A percentile compares a stretch with the other conserved stretches of the same genome.
Evolutionary conservation across 2,329 filamentous ascomycete species (phyloP).

Genomic region (Aspergillus jensenii): DNA sequence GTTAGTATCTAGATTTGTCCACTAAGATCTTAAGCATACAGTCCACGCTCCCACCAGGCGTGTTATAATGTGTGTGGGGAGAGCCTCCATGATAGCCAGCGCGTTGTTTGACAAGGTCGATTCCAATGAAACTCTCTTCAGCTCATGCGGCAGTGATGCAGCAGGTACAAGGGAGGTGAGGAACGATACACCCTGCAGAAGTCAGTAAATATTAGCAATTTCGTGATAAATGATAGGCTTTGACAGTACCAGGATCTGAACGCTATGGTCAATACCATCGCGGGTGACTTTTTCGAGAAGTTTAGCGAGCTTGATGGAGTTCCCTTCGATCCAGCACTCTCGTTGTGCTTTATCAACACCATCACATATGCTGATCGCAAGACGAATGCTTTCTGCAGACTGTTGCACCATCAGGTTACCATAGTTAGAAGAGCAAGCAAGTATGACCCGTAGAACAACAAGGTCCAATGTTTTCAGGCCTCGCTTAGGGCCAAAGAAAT

Average conservation of each 20-base stretch:
- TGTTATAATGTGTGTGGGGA: constrained; percentile 25
- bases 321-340: constrained; percentile 33
- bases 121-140: constrained; percentile 25
- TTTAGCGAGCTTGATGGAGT: constrained; percentile 36
- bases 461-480: constrained; percentile 43
- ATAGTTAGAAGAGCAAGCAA: constrained; percentile 40
- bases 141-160: constrained; percentile 24
- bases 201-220: neutral
- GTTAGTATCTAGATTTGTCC: constrained; percentile 14
- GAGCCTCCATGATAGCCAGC: constrained; percentile 15
- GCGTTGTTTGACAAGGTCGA: constrained; percentile 27
- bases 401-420: constrained; percentile 26
- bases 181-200: constrained; percentile 31
- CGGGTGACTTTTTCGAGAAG: constrained; percentile 38
- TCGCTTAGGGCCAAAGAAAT: constrained; percentile 41
- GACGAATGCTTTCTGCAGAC: constrained; percentile 34
- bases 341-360: constrained; percentile 34
- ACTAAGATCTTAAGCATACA: constrained; percentile 26
- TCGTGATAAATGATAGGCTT: neutral
- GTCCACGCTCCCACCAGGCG: constrained; percentile 37
- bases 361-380: constrained; percentile 38
- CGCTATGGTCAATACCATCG: constrained; percentile 26
- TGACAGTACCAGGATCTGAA: constrained; percentile 36
- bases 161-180: constrained; percentile 28
- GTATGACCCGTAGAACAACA: constrained; percentile 40